Evolutionary conservation across 768 basidiomycete genomes (phyloP), one percentile per base, ranked within the genome.

Genomic region (Phylloporus sp.): DNA sequence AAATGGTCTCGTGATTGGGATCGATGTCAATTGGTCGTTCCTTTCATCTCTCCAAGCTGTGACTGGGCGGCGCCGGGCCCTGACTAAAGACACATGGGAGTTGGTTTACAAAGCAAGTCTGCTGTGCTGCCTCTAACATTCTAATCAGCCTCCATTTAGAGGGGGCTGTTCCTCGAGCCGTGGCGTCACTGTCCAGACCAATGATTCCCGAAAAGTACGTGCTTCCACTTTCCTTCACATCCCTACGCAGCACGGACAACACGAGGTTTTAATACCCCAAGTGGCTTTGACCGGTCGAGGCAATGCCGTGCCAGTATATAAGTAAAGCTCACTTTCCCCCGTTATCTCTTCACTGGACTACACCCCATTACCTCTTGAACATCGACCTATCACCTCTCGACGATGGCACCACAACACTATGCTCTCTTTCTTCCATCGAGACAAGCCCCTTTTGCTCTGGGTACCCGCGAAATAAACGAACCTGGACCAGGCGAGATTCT

Each of bases 401-500:
- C 51, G 9, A 68, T 68, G 67, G 54, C 68, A 29, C 42, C 56
- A 36, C 58, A 53, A 47, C 67, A 69, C 32, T 31, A 67, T 27
- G 62, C 67, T 46, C 67, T 69, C 39, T 47, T 70, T 46, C 53
- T 70, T 45, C 69, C 67, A 34, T 52, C 60, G 5, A 59, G 69
- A 57, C 69, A 70, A 59, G 64, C 65, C n/a, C 54, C 74, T 32
- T 72, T 76, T 35, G 54, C 55, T 26, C 54, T 78, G 20, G 66
- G 60, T 18, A 27, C 57, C 23, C 65, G 60, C 16, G 63, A 67
- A n/a, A 66, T 77, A 9, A 74, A 70, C 13, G 65, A 63, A 18
- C 79, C 80, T 6, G 73, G 75, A 11, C 71, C 74, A 4, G 75
- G 74, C 44, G 77, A 80, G 56, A 59, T 81, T 24, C 71, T 81